phyloP scores from a whole-genome alignment of 2,329 filamentous ascomycete species.

The Colletotrichum sublineola region DNA sequence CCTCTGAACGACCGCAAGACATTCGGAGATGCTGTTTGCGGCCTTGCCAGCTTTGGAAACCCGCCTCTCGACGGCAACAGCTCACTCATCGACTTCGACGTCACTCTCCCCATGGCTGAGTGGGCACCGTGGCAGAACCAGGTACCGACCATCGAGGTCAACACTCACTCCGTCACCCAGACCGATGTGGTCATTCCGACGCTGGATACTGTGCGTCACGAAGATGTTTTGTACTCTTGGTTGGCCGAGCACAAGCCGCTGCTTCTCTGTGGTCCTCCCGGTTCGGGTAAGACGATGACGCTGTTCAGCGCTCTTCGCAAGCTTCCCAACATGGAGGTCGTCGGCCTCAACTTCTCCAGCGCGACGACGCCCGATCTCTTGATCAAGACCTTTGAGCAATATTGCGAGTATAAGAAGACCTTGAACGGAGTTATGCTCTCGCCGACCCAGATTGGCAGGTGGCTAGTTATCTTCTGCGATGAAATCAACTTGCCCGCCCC shows the following conservation, averaged over 20 bases:
- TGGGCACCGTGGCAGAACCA: slow-evolving; percentile 96
- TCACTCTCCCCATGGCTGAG: slow-evolving; percentile 85
- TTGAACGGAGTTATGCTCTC: slow-evolving; percentile 95
- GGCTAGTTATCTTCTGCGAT: slow-evolving; percentile 99
- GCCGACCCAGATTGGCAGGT: slow-evolving; percentile 95
- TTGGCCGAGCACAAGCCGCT: slow-evolving; percentile 98
- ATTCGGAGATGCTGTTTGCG: slow-evolving; percentile 88
- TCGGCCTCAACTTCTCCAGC: slow-evolving; percentile 99
- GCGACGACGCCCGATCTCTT: slow-evolving; percentile 97
- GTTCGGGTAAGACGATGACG: slow-evolving; percentile 99
- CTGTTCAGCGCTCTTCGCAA: slow-evolving; percentile 97
- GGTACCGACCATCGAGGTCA: slow-evolving; percentile 94
- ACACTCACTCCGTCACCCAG: slow-evolving; percentile 97
- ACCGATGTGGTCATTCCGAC: slow-evolving; percentile 99
- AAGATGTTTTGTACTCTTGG: slow-evolving; percentile 99
- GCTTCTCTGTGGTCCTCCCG: slow-evolving; percentile 94
- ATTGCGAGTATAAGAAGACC: slow-evolving; percentile 99
- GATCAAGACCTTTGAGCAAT: slow-evolving; percentile 99
- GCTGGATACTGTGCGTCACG: slow-evolving; percentile 95
- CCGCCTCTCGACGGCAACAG: slow-evolving; percentile 82
- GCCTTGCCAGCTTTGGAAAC: slow-evolving; percentile 86
- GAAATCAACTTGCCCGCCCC: slow-evolving; percentile 99
- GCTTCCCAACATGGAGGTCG: slow-evolving; percentile 98
- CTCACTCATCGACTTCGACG: slow-evolving; percentile 96
- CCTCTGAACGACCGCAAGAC: slow-evolving; percentile 87